These are phyloP conservation scores for Hymenotorrendiella dingleyae DNA, from an alignment of 2,329 filamentous ascomycete genomes.

Conservation along the genomic window DNA sequence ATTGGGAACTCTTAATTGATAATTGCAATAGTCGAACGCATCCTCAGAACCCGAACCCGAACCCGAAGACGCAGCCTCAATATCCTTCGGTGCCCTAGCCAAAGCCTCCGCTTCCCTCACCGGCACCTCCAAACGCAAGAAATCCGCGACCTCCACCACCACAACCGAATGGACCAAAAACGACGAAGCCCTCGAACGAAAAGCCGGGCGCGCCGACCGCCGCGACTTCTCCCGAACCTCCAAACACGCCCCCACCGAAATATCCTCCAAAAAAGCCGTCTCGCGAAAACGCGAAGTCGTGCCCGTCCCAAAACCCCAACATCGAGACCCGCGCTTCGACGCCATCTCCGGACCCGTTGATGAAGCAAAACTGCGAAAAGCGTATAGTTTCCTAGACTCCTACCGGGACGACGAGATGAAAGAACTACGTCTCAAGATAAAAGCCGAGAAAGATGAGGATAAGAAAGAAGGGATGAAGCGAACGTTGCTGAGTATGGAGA, in stretches of 20 bases:
- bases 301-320: constrained; percentile 48
- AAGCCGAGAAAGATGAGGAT: constrained; percentile 58
- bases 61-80: constrained; percentile 39
- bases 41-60: constrained; percentile 13
- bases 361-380: constrained; percentile 55
- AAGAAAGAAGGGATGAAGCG: constrained; percentile 67
- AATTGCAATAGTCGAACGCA: not conserved
- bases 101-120: constrained; percentile 71
- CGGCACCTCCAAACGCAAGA: constrained; percentile 25
- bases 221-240: constrained; percentile 49
- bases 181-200: constrained; percentile 37
- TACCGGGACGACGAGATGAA: constrained; percentile 82
- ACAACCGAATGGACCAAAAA: constrained; percentile 29
- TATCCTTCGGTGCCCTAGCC: constrained; percentile 87
- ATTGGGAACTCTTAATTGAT: not conserved
- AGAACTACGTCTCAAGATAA: constrained; percentile 62
- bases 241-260: constrained; percentile 85
- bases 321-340: constrained; percentile 87
- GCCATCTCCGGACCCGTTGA: constrained; percentile 51
- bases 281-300: constrained; percentile 73
- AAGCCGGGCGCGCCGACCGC: constrained; percentile 33
- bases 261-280: constrained; percentile 78
- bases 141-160: constrained; percentile 34
- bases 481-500: constrained; percentile 71
- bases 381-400: constrained; percentile 82